Base-by-base conservation (phyloP, 2,329 filamentous ascomycete species). In the Pseudocercospora fuligena region DNA sequence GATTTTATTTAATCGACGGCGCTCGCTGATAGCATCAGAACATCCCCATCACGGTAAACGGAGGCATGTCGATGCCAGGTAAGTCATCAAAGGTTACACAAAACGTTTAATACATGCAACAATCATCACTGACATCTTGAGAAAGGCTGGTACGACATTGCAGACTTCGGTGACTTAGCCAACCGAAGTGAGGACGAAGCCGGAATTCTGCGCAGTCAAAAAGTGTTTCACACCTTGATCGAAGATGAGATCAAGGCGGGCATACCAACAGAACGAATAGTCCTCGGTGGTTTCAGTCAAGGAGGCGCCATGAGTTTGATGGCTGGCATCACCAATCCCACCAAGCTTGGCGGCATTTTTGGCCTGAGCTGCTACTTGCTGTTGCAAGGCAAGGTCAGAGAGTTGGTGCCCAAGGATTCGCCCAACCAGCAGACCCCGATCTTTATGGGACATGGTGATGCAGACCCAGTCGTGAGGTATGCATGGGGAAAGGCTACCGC, bases 221-320 rank as follows among this genome's bases (percentile, higher is more conserved):
- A 88, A 49, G 93, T 93, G 81, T 88, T 98, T 79, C 90, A 93
- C 80, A 81, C 82, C 46, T 86, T 98, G 61, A 92, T 98, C 79
- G 88, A 92, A 75, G 83, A 88, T 68, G 93, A 97, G 81, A 88
- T 97, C 63, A 87, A 90, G 63, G 86, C 89, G 63, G 93, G 93
- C 66, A 95, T 97, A 72, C 88, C 92, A 0, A 84, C 92, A 0
- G 88, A 92, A 66, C 90, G 94, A 61, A 93, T 99, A 75, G 88
- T 98, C 19, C 81, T 98, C 6, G 94, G 92, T 36, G 92, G 92
- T 47, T 95, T 94, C 83, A 92, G 89, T 25, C 87, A 98, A 80
- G 94, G 94, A 66, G 94, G 92, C 61, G 93, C 93, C 64, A 93
- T 97, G 85, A 88, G 92, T 21, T 80, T 98, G 46, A 88, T 97